These are phyloP conservation scores for Lachancea fermentati DNA, from an alignment of 805 yeast species.

Conservation along the genomic window DNA sequence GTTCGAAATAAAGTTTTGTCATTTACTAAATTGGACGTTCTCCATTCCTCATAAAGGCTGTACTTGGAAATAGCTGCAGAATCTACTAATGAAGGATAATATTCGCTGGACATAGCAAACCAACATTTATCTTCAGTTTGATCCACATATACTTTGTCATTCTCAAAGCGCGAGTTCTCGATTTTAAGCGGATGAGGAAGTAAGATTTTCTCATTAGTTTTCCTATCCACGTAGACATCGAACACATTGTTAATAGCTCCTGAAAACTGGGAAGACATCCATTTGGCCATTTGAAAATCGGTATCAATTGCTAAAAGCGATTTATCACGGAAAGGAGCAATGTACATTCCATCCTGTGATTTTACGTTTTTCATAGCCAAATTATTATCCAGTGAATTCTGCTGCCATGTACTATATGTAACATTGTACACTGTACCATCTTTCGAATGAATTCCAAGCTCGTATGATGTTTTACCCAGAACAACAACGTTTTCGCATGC, in stretches of 20 bases:
- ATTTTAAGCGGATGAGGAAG: slow-evolving; percentile 62
- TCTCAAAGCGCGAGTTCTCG: slow-evolving; percentile 22
- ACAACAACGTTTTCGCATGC: slow-evolving; percentile 39
- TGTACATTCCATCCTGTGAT: slow-evolving; percentile 67
- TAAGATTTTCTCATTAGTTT: slow-evolving; percentile 38
- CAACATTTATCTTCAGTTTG: slow-evolving; percentile 61
- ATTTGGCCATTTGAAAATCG: slow-evolving; percentile 62
- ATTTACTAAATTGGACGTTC: slow-evolving; percentile 34
- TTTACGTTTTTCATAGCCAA: slow-evolving; percentile 43
- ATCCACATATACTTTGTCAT: slow-evolving; percentile 58
- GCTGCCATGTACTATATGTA: slow-evolving; percentile 85
- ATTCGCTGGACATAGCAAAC: slow-evolving; percentile 77
- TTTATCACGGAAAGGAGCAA: slow-evolving; percentile 79
- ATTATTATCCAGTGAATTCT: slow-evolving; percentile 69
- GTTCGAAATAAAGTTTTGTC: slow-evolving; percentile 37
- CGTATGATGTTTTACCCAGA: slow-evolving; percentile 69
- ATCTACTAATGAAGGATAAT: slow-evolving; percentile 76
- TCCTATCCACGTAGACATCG: slow-evolving; percentile 50
- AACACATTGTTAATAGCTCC: slow-evolving; percentile 71
- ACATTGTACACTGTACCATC: slow-evolving; percentile 76
- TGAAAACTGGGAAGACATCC: slow-evolving; percentile 68
- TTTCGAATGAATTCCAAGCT: slow-evolving; percentile 69
- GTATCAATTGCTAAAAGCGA: slow-evolving; percentile 72
- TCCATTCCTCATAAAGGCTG: slow-evolving; percentile 39
- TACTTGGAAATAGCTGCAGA: slow-evolving; percentile 74